Evolutionary conservation across 2,329 filamentous ascomycete genomes (phyloP), one percentile per base, ranked within the genome.

Genomic region (Calonectria pteridis): DNA sequence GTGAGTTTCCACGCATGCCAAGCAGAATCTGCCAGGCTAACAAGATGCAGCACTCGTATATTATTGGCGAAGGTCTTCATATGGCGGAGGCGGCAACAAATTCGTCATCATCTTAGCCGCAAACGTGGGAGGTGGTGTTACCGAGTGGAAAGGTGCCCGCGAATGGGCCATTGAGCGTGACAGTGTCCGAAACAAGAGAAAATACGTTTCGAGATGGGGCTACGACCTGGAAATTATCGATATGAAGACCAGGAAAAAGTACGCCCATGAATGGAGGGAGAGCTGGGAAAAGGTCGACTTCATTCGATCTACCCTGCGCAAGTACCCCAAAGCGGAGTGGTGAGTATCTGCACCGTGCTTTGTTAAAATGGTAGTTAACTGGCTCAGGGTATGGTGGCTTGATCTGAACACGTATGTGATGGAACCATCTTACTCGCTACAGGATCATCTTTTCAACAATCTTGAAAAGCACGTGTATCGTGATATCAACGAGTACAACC

Each of bases 271-370:
- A 86, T 99, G 97, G 97, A 92, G 97, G 81, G 97, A 99, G 86
- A 97, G 96, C 84, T 99, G 97, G 97, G 97, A 99, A 86, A 99
- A 98, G 88, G 96, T 98, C 74, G 97, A 99, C 84, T 95, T 95
- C 51, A 92, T 99, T 80, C 92, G 96, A 74, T 94, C 95, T 74
- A 93, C 94, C 55, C 93, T 99, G 90, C 91, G 93, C 83, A 98
- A 98, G 84, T 98, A 98, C 82, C 97, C 97, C 33, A 90, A 98
- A 76, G 97, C 96, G 40, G 96, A 99, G 88, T 99, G 97, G 97
- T 98, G 88, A 85, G 92, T 85, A 14, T 55, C 18, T 35, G 11
- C 33, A 6, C 51, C 26, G 4, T 68, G 20, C 35, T 23, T n/a
- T 16, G n/a, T 37, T 31, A 65, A 31, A 16, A 62, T n/a, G 11